A percentile compares a stretch with the other conserved stretches of the same genome.
Conservation (phyloP, 2,329 filamentous ascomycete genomes). For the Aspergillus calidoustus region DNA sequence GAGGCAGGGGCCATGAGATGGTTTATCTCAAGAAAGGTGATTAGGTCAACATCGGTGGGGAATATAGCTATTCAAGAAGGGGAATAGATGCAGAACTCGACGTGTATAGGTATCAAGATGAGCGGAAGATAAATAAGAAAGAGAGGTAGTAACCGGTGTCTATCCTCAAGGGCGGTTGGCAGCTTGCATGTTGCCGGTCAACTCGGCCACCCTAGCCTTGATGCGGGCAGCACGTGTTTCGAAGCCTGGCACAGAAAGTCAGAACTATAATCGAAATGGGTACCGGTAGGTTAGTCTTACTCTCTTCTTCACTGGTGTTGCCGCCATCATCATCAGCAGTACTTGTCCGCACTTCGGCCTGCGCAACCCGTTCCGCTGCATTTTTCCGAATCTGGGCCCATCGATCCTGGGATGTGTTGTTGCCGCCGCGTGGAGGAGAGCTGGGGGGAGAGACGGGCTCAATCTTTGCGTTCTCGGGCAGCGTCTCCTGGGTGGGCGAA, state of each 20-base stretch:
- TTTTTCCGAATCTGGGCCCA: slow-evolving; percentile 98
- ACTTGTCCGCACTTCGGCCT: slow-evolving; percentile 63
- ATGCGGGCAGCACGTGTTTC: slow-evolving; percentile 96
- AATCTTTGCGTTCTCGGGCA: slow-evolving; percentile 20
- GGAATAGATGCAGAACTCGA: slow-evolving; percentile 4
- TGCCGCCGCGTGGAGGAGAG: slow-evolving; percentile 2
- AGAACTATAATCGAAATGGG: slow-evolving; percentile 24
- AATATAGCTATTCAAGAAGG: slow-evolving; percentile 15
- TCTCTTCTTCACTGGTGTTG: slow-evolving; percentile 96
- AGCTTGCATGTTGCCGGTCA: slow-evolving; percentile 82
- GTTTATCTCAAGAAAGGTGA: slow-evolving; percentile 9
- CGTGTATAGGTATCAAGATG: slow-evolving; percentile 12
- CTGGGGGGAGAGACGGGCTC: slow-evolving; percentile 12
- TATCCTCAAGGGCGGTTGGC: slow-evolving; percentile 22
- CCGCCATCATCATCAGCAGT: slow-evolving; percentile 73
- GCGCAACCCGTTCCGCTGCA: slow-evolving; percentile 77
- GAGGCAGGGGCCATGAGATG: slow-evolving; percentile 8
- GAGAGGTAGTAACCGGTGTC: slow-evolving; percentile 1
- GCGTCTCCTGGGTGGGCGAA: slow-evolving; percentile 29
- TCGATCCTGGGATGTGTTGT: slow-evolving; percentile 65
- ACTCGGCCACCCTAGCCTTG: slow-evolving; percentile 92
- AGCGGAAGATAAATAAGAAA: slow-evolving; percentile 19
- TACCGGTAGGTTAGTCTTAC: slow-evolving; percentile 59
- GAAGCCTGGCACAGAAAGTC: slow-evolving; percentile 66
- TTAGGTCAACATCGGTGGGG: slow-evolving; percentile 12